phyloP scores from a whole-genome alignment of 2,329 filamentous ascomycete species.

The Aureobasidium melanogenum region DNA sequence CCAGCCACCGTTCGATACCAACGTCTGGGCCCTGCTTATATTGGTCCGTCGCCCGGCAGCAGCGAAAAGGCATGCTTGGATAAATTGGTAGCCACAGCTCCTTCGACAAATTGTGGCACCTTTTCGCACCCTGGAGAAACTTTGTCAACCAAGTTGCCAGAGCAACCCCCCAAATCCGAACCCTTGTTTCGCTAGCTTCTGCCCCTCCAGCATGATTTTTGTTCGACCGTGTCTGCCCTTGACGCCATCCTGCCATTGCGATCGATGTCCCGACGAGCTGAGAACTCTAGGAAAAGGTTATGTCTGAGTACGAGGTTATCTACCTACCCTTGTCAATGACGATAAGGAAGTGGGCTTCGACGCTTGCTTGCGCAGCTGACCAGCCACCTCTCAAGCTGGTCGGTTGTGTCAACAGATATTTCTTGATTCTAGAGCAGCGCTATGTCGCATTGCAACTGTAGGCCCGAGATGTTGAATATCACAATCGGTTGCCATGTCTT shows the following conservation, averaged over 20 bases:
- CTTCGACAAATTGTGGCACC: neutral
- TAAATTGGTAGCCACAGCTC: constrained; percentile 10
- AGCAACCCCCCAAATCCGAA: constrained; percentile 7
- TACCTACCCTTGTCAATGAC: neutral
- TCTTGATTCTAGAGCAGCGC: neutral
- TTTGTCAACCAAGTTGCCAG: neutral
- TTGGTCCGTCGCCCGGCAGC: constrained; percentile 2
- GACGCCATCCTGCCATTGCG: neutral
- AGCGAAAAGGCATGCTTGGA: constrained; percentile 10
- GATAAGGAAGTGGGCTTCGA: neutral
- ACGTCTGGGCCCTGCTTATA: constrained; percentile 6
- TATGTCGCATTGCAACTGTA: neutral
- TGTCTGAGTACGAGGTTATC: neutral
- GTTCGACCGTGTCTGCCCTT: neutral
- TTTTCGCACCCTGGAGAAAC: neutral
- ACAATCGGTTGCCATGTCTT: neutral
- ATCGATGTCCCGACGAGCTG: neutral
- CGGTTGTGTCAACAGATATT: neutral
- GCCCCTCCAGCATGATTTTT: constrained; percentile 3
- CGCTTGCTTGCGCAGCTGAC: constrained; percentile 3
- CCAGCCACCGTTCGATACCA: constrained; percentile 11
- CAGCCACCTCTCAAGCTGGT: neutral
- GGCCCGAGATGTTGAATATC: neutral
- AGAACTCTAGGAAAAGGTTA: neutral
- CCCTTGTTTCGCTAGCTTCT: constrained; percentile 9